phyloP scores from a whole-genome alignment of 148 eudicot species.

The Camellia lanceoleosa region DNA sequence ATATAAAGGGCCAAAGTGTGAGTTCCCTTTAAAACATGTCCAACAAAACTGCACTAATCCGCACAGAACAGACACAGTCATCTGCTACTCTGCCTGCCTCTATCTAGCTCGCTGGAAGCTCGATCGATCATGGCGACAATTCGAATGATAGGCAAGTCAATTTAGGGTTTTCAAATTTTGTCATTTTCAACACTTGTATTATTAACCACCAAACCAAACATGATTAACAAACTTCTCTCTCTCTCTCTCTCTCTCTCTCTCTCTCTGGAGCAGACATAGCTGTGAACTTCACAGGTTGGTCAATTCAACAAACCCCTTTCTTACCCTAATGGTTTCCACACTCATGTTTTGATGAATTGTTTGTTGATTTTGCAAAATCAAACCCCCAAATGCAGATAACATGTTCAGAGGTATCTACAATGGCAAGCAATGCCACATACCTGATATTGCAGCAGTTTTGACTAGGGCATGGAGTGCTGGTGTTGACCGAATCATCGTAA shows the following conservation, averaged over 20 bases:
- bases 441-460: slow-evolving; percentile 50
- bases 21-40: too few relatives aligned
- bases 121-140: slow-evolving; percentile 50
- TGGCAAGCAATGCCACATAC: slow-evolving; percentile 57
- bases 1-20: too few relatives aligned
- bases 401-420: slow-evolving; percentile 94
- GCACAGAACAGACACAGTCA: background rate
- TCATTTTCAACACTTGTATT: background rate
- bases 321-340: background rate
- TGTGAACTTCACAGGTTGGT: slow-evolving; percentile 88
- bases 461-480: slow-evolving; percentile 94
- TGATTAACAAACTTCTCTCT: background rate
- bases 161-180: background rate
- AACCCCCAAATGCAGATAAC: slow-evolving; percentile 42
- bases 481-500: slow-evolving; percentile 85
- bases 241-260: background rate
- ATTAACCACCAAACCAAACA: background rate
- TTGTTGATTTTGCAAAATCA: slow-evolving; percentile 12
- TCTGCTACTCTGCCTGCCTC: background rate
- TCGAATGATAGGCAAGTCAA: slow-evolving; percentile 84
- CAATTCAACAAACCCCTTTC: slow-evolving; percentile 18
- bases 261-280: slow-evolving; percentile 65
- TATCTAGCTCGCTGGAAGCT: slow-evolving; percentile 11
- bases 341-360: background rate
- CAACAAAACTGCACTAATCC: too few relatives aligned